A percentile compares a stretch with the other conserved stretches of the same genome.
phyloP scores from a whole-genome alignment of 129 eudicot species.

The Flaveria robusta region DNA sequence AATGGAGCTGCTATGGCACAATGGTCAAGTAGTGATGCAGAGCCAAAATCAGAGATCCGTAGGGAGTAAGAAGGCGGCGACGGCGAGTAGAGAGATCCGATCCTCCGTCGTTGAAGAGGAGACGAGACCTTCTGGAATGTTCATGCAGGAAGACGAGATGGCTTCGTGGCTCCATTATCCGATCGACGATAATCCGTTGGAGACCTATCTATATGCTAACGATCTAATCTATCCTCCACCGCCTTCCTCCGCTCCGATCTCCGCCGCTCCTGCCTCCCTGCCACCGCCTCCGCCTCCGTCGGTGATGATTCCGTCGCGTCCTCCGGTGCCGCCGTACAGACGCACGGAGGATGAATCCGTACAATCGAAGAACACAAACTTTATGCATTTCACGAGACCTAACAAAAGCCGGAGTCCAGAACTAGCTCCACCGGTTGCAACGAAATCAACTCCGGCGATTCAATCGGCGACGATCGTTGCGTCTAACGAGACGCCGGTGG shows the following conservation, averaged over 20 bases:
- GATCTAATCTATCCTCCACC: conserved; percentile 42
- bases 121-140: conserved; percentile 32
- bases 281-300: conserved; percentile 35
- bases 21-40: conserved; percentile 64
- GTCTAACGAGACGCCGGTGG: conserved; percentile 43
- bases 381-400: too few species aligned
- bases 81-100: conserved; percentile 34
- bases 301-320: conserved; percentile 23
- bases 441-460: conserved; percentile 3
- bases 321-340: neutral
- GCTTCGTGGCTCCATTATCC: conserved; percentile 68
- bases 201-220: conserved; percentile 44
- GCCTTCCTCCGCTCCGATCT: conserved; percentile 10
- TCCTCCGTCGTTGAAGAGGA: conserved; percentile 24
- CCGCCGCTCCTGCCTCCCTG: neutral
- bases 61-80: conserved; percentile 23
- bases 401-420: too few species aligned
- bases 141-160: conserved; percentile 71
- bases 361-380: too few species aligned
- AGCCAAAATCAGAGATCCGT: conserved; percentile 49
- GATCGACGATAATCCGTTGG: conserved; percentile 53
- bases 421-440: neutral
- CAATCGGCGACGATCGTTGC: conserved; percentile 38
- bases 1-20: conserved; percentile 71
- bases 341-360: too few species aligned